Evolutionary conservation across 2,329 filamentous ascomycete genomes (phyloP).

Genomic region (Cytospora piceicola): DNA sequence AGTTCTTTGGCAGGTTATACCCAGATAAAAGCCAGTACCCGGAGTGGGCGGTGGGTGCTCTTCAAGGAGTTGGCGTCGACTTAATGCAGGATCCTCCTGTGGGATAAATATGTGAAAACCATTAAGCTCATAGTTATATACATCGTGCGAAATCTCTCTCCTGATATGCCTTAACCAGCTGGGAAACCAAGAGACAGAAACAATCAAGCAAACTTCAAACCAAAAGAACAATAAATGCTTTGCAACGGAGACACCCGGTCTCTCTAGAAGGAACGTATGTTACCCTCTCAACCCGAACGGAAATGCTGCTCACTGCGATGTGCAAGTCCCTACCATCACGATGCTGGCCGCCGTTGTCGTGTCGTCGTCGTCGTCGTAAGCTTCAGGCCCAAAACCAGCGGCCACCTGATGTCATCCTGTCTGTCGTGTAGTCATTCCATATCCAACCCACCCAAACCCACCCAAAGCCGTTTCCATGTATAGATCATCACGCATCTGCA

Average conservation of each 20-base stretch:
- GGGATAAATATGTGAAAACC: background rate
- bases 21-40: conserved; percentile 70
- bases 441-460: background rate
- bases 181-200: background rate
- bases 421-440: conserved; percentile 11
- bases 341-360: background rate
- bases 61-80: conserved; percentile 80
- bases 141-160: background rate
- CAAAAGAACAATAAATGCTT: background rate
- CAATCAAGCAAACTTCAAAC: background rate
- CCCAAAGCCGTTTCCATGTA: background rate
- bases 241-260: background rate
- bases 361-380: background rate
- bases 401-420: background rate
- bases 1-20: conserved; percentile 80
- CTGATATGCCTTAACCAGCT: background rate
- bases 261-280: conserved; percentile 1
- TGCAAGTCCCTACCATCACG: background rate
- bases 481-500: background rate
- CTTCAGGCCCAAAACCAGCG: background rate
- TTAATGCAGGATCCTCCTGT: conserved; percentile 49
- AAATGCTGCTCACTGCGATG: background rate
- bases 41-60: conserved; percentile 79
- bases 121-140: background rate
- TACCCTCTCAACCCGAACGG: background rate